phyloP scores from a whole-genome alignment of 176 grass and related monocot genomes.

The Oryza meridionalis region DNA sequence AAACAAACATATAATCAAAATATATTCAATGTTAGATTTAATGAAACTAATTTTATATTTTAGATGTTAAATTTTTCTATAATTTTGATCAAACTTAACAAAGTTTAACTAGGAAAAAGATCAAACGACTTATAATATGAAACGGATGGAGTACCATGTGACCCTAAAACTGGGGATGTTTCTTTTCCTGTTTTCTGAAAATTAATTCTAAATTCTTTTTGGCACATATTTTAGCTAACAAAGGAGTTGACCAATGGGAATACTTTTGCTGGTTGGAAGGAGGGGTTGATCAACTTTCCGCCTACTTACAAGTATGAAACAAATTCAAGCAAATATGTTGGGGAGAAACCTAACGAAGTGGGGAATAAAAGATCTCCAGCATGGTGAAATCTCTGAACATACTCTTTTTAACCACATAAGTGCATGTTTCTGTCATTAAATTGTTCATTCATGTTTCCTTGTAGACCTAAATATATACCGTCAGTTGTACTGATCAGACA shows the following conservation, averaged over 20 bases:
- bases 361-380: conserved; percentile 70
- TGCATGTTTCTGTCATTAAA: neutral
- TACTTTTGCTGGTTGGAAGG: conserved; percentile 72
- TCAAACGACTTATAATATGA: too few relatives aligned
- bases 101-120: too few relatives aligned
- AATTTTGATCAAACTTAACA: too few relatives aligned
- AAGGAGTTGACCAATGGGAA: conserved; percentile 63
- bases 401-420: conserved; percentile 3
- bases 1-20: too few relatives aligned
- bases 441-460: too few relatives aligned
- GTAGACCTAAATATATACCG: too few relatives aligned
- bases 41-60: too few relatives aligned
- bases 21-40: too few relatives aligned
- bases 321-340: conserved; percentile 60
- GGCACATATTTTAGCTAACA: conserved; percentile 39
- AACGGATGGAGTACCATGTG: neutral
- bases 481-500: neutral
- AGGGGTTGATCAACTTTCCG: conserved; percentile 58
- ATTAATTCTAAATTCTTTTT: neutral
- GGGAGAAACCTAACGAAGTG: conserved; percentile 52
- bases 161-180: neutral
- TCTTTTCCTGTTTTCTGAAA: neutral
- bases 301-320: conserved; percentile 73
- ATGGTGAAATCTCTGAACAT: conserved; percentile 49
- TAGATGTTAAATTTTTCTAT: too few relatives aligned